phyloP scores from a whole-genome alignment of 331 rosid genomes.

The Rhamnella rubrinervis region DNA sequence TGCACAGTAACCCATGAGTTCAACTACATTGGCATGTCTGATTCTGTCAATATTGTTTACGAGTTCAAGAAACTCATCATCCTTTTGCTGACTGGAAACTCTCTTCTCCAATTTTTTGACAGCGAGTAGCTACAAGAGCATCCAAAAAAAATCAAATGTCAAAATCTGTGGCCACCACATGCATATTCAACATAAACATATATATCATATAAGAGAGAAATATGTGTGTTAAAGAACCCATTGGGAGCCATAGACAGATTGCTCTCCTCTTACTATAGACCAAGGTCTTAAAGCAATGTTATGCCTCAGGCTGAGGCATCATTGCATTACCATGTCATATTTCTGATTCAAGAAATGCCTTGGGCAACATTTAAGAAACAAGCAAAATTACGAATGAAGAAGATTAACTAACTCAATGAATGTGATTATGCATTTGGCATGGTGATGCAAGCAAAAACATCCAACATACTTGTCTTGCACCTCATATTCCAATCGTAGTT shows the following conservation, averaged over 20 bases:
- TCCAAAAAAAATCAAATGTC: slow-evolving; percentile 26
- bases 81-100: slow-evolving; percentile 63
- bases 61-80: slow-evolving; percentile 73
- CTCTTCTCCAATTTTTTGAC: slow-evolving; percentile 81
- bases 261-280: no score
- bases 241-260: background rate
- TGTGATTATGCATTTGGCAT: no score
- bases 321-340: no score
- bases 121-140: slow-evolving; percentile 66
- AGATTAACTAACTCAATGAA: no score
- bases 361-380: no score
- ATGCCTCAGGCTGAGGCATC: no score
- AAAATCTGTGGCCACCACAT: slow-evolving; percentile 23
- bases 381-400: no score
- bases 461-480: no score
- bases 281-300: no score
- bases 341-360: no score
- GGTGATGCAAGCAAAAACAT: no score
- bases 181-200: slow-evolving; percentile 13
- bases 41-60: slow-evolving; percentile 69
- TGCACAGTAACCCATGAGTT: slow-evolving; percentile 77
- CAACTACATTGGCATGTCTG: slow-evolving; percentile 75
- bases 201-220: background rate
- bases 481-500: no score
- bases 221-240: background rate